Base-by-base conservation (phyloP, 495 filamentous ascomycete genomes). In the Annulohypoxylon maeteangense region DNA sequence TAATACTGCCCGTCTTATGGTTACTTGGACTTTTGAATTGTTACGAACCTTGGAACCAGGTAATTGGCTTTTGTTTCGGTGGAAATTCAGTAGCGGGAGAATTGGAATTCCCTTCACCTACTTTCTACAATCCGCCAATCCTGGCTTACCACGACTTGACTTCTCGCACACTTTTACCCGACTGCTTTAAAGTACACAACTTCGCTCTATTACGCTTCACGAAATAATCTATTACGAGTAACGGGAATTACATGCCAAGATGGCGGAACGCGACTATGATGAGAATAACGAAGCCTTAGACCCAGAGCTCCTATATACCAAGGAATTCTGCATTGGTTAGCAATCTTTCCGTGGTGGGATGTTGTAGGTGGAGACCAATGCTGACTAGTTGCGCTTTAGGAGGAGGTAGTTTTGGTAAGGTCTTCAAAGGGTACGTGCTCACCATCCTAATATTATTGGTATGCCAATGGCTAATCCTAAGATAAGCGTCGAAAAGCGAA, bases 351-450 rank as follows among this genome's bases (percentile, higher is more conserved):
- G 14, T 36, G 59, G 55, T 27, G 40, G 40, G 53, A 40, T 32
- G 50, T 48, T 62, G 47, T 27, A 22, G 57, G 40, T 16, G 50
- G 48, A 42, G 54, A 56, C 16, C 32, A 16, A 27, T 69, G 44
- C 72, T 75, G 48, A 70, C 59, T 36, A 54, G 42, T 63, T 62
- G 48, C 51, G 54, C 56, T 58, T 50, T 71, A 87, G 86, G 86
- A 38, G 95, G 95, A 73, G 94, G 94, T 18, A 97, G 94, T 78
- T 98, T 98, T 80, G 94, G 94, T 62, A 92, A 92, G 79, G 94
- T 98, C 48, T 98, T 93, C 85, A 98, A 97, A 88, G 94, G 91
- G 93, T 94, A 86, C 10, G 81, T 81, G 25, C 3, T 51, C 45
- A 27, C 48, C 62, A 36, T 42, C 31, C 32, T 47, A 36, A 20